A percentile compares a stretch with the other conserved stretches of the same genome.
Conservation (phyloP, 805 yeast genomes). For the Pichia scutulata region DNA sequence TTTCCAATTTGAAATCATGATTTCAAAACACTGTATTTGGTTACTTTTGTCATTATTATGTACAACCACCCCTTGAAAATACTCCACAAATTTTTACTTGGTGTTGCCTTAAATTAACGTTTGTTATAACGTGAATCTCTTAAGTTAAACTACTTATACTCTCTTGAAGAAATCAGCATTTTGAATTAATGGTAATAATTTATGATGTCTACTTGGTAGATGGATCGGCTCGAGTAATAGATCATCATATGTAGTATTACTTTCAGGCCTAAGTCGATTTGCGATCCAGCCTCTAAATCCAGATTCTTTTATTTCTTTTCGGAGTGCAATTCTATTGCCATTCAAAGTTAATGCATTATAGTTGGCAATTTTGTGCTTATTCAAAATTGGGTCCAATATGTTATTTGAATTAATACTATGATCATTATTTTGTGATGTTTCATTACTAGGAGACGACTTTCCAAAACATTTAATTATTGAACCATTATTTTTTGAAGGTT, state of each 20-base stretch:
- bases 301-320: background rate
- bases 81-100: too few species aligned
- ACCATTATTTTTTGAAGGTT: background rate
- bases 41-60: background rate
- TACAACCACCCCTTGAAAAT: too few species aligned
- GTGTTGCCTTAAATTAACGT: too few species aligned
- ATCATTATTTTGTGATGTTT: background rate
- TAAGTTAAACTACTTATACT: background rate
- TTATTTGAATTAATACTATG: background rate
- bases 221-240: background rate
- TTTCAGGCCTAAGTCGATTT: background rate
- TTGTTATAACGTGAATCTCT: too few species aligned
- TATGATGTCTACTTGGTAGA: background rate
- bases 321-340: background rate
- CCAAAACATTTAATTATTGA: background rate
- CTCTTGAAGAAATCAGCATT: conserved; percentile 2
- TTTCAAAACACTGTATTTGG: background rate
- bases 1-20: background rate
- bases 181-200: background rate
- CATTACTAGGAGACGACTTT: background rate
- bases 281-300: background rate
- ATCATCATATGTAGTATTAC: background rate
- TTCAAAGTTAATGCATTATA: background rate
- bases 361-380: background rate
- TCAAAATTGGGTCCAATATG: background rate